A percentile compares a stretch with the other conserved stretches of the same genome.
Evolutionary conservation across 768 basidiomycete genomes (phyloP).

Genomic region (Pleurotus eryngii): DNA sequence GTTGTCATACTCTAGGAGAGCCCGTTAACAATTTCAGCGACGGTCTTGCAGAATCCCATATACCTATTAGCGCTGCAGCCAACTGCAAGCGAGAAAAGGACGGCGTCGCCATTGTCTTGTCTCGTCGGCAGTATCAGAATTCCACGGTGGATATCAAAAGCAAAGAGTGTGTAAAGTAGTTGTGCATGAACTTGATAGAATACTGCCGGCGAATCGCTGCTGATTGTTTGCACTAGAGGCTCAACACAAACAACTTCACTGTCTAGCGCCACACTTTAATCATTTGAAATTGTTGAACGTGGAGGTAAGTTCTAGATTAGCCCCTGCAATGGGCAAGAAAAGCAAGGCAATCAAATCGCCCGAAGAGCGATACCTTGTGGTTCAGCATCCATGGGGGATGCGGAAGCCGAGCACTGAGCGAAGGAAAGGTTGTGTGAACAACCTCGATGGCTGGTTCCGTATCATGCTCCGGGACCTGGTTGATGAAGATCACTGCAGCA

Average conservation of each 20-base stretch:
- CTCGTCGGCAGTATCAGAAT: background rate
- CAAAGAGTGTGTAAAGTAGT: background rate
- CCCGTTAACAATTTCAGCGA: too few relatives aligned
- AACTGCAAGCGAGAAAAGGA: constrained; percentile 83
- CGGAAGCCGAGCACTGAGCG: background rate
- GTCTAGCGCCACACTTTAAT: too few relatives aligned
- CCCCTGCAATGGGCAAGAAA: background rate
- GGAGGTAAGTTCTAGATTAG: too few relatives aligned
- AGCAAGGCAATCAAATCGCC: background rate
- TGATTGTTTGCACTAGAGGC: too few relatives aligned
- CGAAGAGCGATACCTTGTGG: background rate
- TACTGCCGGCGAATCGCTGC: background rate
- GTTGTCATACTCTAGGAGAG: constrained; percentile 79
- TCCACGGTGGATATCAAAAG: background rate
- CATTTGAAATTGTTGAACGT: too few relatives aligned
- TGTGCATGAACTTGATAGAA: background rate
- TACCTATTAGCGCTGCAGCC: constrained; percentile 83
- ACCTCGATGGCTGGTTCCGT: constrained; percentile 6
- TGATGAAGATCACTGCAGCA: background rate
- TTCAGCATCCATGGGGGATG: background rate
- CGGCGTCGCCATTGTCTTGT: constrained; percentile 20
- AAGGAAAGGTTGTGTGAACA: background rate
- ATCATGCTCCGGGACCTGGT: constrained; percentile 1
- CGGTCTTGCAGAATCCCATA: background rate
- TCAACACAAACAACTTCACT: too few relatives aligned